Base-by-base conservation (phyloP, 2,329 filamentous ascomycete species). In the Camillea tinctor region DNA sequence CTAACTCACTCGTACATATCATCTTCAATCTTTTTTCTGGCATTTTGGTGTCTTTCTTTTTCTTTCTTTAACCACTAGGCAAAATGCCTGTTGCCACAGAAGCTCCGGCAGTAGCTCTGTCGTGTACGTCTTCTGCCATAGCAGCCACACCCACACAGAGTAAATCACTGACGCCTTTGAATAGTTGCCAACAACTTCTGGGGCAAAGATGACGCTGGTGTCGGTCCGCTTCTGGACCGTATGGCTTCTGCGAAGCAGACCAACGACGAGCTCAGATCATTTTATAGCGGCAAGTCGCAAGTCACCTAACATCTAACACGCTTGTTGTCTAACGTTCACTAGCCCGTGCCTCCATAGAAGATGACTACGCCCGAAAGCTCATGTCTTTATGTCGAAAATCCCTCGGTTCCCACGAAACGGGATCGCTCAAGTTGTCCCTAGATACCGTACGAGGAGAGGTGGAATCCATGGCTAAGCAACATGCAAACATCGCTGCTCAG, bases 171-270 rank as follows among this genome's bases (percentile, higher is more conserved):
- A 77, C 50, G 21, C 4, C 9, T 30, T 30, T 36, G 22, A 52
- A 59, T 66, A 93, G 93, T 99, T 80, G 94, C 95, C 71, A 99
- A 99, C 80, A 99, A 99, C 76, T 99, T 99, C 77, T 99, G 95
- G 95, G 95, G 95, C 65, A 98, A 96, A 82, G 94, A 98, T 75
- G 95, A 99, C 82, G 95, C 94, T 55, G 96, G 95, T 74, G 93
- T 99, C 72, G 84, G 84, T 52, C 96, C 95, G 60, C 86, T 99
- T 72, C 84, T 99, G 26, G 92, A 94, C 75, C 94, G 95, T 72
- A 96, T 99, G 92, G 89, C 92, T 73, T 89, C 88, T 76, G 92
- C 95, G 54, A 99, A 99, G 81, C 87, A 90, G 71, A 97, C 95
- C 23, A 93, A 90, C 74, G 96, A 99, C 77, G 95, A 99, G 78